Evolutionary conservation across 192 early-diverging fungal genomes (phyloP).

Genomic region (Linnemannia hyalina): DNA sequence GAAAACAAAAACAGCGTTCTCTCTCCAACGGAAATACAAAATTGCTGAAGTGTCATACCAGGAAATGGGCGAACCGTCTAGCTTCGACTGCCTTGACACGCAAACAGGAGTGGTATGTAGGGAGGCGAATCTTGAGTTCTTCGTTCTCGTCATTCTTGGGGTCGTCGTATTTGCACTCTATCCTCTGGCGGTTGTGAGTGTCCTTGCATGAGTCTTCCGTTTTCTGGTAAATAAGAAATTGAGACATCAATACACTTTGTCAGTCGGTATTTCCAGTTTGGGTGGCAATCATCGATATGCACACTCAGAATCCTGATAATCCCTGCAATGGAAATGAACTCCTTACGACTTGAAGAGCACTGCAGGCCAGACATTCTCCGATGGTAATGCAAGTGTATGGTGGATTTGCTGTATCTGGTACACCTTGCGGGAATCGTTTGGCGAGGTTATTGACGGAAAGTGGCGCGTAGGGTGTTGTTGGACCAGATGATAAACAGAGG

Average conservation of each 20-base stretch:
- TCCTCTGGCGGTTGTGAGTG: slow-evolving; percentile 44
- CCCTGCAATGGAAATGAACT: not conserved
- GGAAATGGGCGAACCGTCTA: slow-evolving; percentile 42
- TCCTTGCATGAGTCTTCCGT: slow-evolving; percentile 30
- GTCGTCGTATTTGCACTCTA: slow-evolving; percentile 48
- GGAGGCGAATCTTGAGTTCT: slow-evolving; percentile 45
- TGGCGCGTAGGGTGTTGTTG: not conserved
- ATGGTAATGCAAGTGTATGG: slow-evolving; percentile 28
- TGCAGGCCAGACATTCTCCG: slow-evolving; percentile 40
- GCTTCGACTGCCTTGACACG: slow-evolving; percentile 50
- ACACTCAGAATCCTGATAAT: not conserved
- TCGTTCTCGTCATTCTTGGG: slow-evolving; percentile 52
- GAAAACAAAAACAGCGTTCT: not conserved
- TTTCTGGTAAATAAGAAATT: slow-evolving; percentile 11
- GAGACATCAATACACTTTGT: not conserved
- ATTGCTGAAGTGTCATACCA: slow-evolving; percentile 12
- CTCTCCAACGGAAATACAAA: not conserved
- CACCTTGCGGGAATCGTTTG: slow-evolving; percentile 22
- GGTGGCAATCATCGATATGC: not conserved
- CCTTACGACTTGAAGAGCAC: slow-evolving; percentile 38
- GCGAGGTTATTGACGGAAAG: not conserved
- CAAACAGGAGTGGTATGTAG: slow-evolving; percentile 32
- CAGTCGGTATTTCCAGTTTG: not conserved
- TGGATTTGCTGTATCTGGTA: not conserved
- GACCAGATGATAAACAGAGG: not conserved